phyloP scores from a whole-genome alignment of 805 yeast species.

The Lipomyces anomalus region DNA sequence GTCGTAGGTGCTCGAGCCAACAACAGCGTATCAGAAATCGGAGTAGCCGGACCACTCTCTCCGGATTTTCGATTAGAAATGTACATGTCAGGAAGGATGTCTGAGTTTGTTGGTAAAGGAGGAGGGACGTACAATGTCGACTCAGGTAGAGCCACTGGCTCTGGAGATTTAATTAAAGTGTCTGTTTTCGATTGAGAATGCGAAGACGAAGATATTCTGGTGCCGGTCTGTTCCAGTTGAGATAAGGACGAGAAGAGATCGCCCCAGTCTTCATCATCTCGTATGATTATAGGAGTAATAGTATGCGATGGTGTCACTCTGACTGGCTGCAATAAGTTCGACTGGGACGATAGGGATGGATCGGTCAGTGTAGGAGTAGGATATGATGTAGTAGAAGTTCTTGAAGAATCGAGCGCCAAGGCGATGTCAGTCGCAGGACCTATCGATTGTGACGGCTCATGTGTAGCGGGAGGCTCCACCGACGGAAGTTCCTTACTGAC shows the following conservation, averaged over 20 bases:
- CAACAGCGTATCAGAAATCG: slow-evolving; percentile 16
- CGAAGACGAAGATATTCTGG: neutral
- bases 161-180: slow-evolving; percentile 16
- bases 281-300: neutral
- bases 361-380: slow-evolving; percentile 1
- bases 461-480: neutral
- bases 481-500: neutral
- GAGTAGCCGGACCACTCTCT: neutral
- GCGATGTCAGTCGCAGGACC: neutral
- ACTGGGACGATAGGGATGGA: too few relatives aligned
- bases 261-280: slow-evolving; percentile 17
- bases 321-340: slow-evolving; percentile 3
- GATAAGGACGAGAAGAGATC: slow-evolving; percentile 12
- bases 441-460: slow-evolving; percentile 1
- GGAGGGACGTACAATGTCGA: slow-evolving; percentile 10
- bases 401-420: neutral
- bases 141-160: slow-evolving; percentile 12
- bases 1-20: slow-evolving; percentile 24
- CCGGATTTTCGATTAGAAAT: slow-evolving; percentile 1
- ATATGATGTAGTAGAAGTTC: neutral
- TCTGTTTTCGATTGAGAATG: slow-evolving; percentile 2
- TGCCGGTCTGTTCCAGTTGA: neutral
- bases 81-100: slow-evolving; percentile 3
- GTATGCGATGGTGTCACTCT: neutral
- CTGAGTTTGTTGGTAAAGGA: slow-evolving; percentile 14